Evolutionary conservation across 345 rosid genomes (phyloP), one percentile per base, ranked within the genome.

Genomic region (Trapa bicornis): DNA sequence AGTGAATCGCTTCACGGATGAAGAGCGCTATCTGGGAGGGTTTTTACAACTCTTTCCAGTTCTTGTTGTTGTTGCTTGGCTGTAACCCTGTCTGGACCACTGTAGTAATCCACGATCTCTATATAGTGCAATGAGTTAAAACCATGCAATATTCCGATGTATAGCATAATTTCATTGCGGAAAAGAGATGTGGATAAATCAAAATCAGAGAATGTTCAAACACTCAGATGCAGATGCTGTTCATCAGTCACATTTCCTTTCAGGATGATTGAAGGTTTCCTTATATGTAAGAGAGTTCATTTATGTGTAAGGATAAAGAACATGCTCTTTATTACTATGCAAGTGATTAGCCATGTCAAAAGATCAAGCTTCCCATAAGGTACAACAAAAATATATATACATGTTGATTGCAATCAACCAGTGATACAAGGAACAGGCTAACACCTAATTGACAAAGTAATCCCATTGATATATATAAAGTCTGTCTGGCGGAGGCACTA

Each of bases 51-150:
- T 70, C 89, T 85, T 77, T 91, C 95, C 60, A 91, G 78, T 70
- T 94, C 99, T 68, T 89, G 79, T 66, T 76, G 77, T 74, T 94
- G 99, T 68, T 77, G 66, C 83, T 86, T 94, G 65, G 95, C 97
- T 14, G 92, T 87, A 67, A 89, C 75, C 54, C 92, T 77, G 80
- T 91, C 99, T 50, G 96, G 99, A 72, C 97, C n/a, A n/a, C n/a
- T n/a, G n/a, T n/a, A n/a, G n/a, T n/a, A n/a, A n/a, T n/a, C n/a
- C n/a, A n/a, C n/a, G n/a, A n/a, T n/a, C n/a, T n/a, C n/a, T n/a
- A n/a, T 22, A 37, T 10, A 48, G 8, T 57, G n/a, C 56, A 74
- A 52, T 47, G 37, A n/a, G 45, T 65, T 53, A 65, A 14, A 65
- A 12, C 15, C 16, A 32, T n/a, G 35, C 52, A 65, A 22, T 2